These are phyloP conservation scores for Lobosporangium transversale DNA, from an alignment of 192 early-diverging fungal genomes.

Conservation along the genomic window DNA sequence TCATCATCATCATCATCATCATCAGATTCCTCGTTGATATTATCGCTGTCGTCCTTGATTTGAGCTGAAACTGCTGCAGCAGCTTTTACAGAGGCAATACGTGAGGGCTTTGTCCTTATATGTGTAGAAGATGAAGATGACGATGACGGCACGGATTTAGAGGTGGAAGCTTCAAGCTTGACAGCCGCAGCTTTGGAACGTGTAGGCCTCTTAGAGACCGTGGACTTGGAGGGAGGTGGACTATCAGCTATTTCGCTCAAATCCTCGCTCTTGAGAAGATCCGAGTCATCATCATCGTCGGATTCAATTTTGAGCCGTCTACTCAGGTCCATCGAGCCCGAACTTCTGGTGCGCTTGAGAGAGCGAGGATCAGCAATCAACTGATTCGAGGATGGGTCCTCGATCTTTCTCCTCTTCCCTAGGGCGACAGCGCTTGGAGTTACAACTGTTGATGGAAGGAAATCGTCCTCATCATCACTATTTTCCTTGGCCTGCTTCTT, in stretches of 20 bases:
- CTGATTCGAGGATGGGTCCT: not conserved
- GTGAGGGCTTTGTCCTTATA: constrained; percentile 5
- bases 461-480: constrained; percentile 19
- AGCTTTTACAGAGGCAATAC: constrained; percentile 27
- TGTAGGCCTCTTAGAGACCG: not conserved
- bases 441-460: constrained; percentile 26
- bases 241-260: too few species aligned
- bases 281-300: not conserved
- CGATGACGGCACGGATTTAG: not conserved
- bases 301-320: constrained; percentile 8
- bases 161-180: not conserved
- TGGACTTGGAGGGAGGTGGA: not conserved
- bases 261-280: not conserved
- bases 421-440: constrained; percentile 26
- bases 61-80: constrained; percentile 13
- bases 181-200: not conserved
- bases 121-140: not conserved
- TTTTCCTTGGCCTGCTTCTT: constrained; percentile 1
- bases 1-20: too few species aligned
- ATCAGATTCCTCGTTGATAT: not conserved
- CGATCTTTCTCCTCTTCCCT: constrained; percentile 30
- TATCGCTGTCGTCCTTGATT: constrained; percentile 2
- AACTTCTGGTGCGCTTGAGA: constrained; percentile 37
- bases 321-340: not conserved
- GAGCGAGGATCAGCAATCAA: not conserved